Conservation (phyloP, 257 asterid genomes). For the Mentha longifolia region DNA sequence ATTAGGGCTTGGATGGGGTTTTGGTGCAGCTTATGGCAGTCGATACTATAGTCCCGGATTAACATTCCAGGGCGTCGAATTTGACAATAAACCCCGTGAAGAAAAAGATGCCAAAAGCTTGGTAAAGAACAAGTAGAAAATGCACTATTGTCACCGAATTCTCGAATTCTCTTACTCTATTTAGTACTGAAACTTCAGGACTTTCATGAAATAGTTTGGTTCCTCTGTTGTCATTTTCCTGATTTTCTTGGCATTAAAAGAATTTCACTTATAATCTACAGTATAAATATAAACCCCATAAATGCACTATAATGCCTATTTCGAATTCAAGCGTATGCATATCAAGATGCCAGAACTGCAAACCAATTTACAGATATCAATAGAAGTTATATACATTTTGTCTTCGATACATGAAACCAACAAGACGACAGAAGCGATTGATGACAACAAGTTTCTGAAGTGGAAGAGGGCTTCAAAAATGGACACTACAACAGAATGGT, state of each 20-base stretch:
- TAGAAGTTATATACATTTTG: constrained; percentile 24
- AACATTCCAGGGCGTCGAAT: constrained; percentile 64
- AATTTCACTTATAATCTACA: not conserved
- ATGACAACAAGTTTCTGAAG: constrained; percentile 2
- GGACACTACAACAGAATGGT: constrained; percentile 22
- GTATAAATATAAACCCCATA: not conserved
- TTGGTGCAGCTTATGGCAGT: constrained; percentile 86
- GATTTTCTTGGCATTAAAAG: not conserved
- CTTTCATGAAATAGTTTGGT: not conserved
- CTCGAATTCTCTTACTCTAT: not conserved
- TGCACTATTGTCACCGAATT: not conserved
- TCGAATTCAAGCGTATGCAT: constrained; percentile 13
- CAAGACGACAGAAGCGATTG: not conserved
- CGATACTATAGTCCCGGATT: constrained; percentile 72
- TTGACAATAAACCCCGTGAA: constrained; percentile 46
- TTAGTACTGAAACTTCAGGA: not conserved
- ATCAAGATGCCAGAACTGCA: constrained; percentile 23
- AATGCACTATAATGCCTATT: not conserved
- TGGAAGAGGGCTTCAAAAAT: constrained; percentile 27
- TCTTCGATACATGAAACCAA: constrained; percentile 23
- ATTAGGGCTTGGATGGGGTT: constrained; percentile 97
- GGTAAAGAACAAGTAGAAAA: constrained; percentile 41
- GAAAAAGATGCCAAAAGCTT: constrained; percentile 44
- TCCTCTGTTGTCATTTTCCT: not conserved
- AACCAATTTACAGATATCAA: not conserved